These are phyloP conservation scores for Ustilago lituana DNA, from an alignment of 1,284 basidiomycete species.

Conservation along the genomic window DNA sequence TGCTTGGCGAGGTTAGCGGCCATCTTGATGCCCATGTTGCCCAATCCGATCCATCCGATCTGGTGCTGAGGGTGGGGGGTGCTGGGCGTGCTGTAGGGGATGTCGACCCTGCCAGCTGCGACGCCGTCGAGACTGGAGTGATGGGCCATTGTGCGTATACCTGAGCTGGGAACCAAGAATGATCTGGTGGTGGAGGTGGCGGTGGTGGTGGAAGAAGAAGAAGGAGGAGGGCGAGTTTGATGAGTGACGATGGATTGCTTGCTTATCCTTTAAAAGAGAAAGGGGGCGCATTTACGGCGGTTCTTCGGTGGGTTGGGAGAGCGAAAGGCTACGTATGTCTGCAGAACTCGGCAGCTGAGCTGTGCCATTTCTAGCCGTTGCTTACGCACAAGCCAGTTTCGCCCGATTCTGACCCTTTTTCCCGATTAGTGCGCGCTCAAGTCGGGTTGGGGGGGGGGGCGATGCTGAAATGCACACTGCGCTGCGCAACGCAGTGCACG, in stretches of 20 bases:
- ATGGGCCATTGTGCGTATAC: slow-evolving; percentile 24
- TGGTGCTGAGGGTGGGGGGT: slow-evolving; percentile 54
- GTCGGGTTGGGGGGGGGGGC: too few relatives aligned
- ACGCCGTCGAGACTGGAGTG: slow-evolving; percentile 16
- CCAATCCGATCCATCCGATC: slow-evolving; percentile 55
- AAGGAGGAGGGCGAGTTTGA: background rate
- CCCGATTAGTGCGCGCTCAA: too few relatives aligned
- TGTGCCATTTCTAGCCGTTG: background rate
- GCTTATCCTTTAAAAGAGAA: background rate
- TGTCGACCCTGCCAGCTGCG: slow-evolving; percentile 30
- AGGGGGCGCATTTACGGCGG: slow-evolving; percentile 4
- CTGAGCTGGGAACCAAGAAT: too few relatives aligned
- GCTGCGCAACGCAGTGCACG: background rate
- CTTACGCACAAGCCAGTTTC: slow-evolving; percentile 32
- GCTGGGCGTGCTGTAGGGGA: slow-evolving; percentile 49
- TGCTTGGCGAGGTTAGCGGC: slow-evolving; percentile 77
- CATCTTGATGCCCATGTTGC: slow-evolving; percentile 77
- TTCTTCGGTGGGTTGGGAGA: slow-evolving; percentile 2
- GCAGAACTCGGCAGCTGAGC: slow-evolving; percentile 5
- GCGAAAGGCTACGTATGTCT: slow-evolving; percentile 12
- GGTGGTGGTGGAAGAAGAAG: background rate
- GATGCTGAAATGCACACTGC: too few relatives aligned
- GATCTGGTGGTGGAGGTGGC: too few relatives aligned
- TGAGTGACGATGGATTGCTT: background rate
- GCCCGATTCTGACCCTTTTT: background rate